Percentiles rank a stretch among this genome's conserved stretches.
Conservation (phyloP, 179 eudicot species). For the Sideroxylon spinosum region DNA sequence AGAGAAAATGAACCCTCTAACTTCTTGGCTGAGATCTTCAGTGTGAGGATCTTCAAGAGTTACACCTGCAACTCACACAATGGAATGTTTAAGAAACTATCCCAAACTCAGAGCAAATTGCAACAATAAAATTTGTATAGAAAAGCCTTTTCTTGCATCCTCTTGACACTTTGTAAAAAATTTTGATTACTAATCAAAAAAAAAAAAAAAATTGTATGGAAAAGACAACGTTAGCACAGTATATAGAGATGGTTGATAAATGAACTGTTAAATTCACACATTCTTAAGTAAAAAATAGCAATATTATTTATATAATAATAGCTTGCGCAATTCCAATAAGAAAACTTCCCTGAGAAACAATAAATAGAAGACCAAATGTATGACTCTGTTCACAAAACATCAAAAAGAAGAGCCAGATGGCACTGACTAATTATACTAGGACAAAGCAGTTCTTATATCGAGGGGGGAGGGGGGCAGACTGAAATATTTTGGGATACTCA, state of each 20-base stretch:
- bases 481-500: too few species aligned
- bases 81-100: conserved; percentile 11
- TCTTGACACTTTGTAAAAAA: too few species aligned
- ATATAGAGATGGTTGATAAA: not conserved
- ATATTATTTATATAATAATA: not conserved
- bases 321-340: not conserved
- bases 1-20: conserved; percentile 94
- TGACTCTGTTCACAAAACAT: too few species aligned
- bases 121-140: not conserved
- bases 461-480: too few species aligned
- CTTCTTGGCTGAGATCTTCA: conserved; percentile 97
- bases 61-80: conserved; percentile 50
- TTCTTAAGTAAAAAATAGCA: not conserved
- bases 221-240: not conserved
- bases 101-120: not conserved
- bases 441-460: too few species aligned
- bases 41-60: conserved; percentile 93
- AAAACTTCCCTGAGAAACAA: too few species aligned
- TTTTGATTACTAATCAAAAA: too few species aligned
- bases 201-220: too few species aligned
- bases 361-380: too few species aligned
- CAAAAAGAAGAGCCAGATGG: too few species aligned
- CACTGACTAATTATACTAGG: too few species aligned
- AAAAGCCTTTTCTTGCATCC: not conserved
- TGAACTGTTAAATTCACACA: not conserved